A percentile compares a stretch with the other conserved stretches of the same genome.
Conservation (phyloP, 1,139 yeast genomes). For the Tardiomyces depauwii region DNA sequence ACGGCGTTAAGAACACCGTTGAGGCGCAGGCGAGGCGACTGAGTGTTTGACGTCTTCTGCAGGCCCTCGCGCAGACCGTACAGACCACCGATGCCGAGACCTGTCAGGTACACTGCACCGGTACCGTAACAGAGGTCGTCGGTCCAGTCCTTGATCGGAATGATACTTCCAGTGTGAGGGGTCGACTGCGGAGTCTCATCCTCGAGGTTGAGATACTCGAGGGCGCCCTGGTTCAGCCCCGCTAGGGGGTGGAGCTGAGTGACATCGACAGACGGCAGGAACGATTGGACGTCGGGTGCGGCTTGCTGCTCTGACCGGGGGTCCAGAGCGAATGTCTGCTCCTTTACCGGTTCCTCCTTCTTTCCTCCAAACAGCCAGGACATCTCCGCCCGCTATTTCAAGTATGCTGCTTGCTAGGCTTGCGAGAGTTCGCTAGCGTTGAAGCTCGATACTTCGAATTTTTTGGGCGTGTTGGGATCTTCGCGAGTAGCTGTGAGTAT, state of each 20-base stretch:
- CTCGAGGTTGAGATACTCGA: conserved; percentile 84
- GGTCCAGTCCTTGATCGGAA: conserved; percentile 94
- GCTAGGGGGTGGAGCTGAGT: conserved; percentile 85
- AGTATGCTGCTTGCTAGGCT: neutral
- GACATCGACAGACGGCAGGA: conserved; percentile 58
- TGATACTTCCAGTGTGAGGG: conserved; percentile 81
- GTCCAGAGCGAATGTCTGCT: conserved; percentile 38
- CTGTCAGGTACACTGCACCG: conserved; percentile 82
- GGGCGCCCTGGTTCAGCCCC: conserved; percentile 73
- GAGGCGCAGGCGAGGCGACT: conserved; percentile 67
- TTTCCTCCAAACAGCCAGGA: conserved; percentile 60
- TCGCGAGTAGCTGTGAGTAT: neutral
- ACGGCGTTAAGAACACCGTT: conserved; percentile 86
- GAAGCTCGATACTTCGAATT: neutral
- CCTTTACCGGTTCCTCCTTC: conserved; percentile 19
- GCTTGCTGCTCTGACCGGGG: conserved; percentile 53
- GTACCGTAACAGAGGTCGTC: conserved; percentile 98
- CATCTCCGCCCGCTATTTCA: conserved; percentile 25
- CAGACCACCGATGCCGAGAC: conserved; percentile 76
- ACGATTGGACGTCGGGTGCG: conserved; percentile 31
- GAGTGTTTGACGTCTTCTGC: conserved; percentile 57
- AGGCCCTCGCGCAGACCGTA: conserved; percentile 85
- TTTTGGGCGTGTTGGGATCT: neutral
- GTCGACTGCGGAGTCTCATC: conserved; percentile 62
- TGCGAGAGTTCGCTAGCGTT: neutral